Percentiles rank a stretch among this genome's conserved stretches.
These are phyloP conservation scores for Dothideomycetidae sp. DNA, from an alignment of 2,329 filamentous ascomycete genomes.

Conservation along the genomic window DNA sequence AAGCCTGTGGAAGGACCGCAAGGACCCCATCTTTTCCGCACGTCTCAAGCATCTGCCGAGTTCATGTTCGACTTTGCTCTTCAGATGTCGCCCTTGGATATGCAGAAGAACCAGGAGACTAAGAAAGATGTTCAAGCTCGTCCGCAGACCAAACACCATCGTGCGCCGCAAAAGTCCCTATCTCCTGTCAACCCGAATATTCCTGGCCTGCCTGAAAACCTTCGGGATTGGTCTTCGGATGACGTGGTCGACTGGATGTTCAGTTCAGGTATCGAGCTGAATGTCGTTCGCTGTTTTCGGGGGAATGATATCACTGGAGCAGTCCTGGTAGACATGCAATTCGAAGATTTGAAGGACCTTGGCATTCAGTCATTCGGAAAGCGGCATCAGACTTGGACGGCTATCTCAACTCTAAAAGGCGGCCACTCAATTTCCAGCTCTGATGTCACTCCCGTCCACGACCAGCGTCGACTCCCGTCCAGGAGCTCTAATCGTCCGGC, in stretches of 20 bases:
- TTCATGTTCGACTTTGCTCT: constrained; percentile 39
- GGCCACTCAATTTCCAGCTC: constrained; percentile 30
- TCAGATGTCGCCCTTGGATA: constrained; percentile 59
- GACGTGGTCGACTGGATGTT: constrained; percentile 81
- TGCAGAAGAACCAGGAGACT: constrained; percentile 31
- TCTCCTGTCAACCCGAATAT: constrained; percentile 9
- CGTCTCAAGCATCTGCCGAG: constrained; percentile 46
- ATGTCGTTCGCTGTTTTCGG: constrained; percentile 69
- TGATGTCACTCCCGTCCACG: constrained; percentile 34
- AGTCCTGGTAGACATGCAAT: constrained; percentile 79
- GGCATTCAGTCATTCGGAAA: constrained; percentile 72
- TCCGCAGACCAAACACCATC: constrained; percentile 28
- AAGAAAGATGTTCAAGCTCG: constrained; percentile 29
- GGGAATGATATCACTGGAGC: constrained; percentile 84
- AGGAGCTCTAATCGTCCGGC: constrained; percentile 26
- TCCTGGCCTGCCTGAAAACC: constrained; percentile 22
- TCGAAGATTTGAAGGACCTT: constrained; percentile 72
- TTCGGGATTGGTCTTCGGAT: constrained; percentile 56
- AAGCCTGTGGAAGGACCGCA: constrained; percentile 65
- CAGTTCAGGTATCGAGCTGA: constrained; percentile 62
- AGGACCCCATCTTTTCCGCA: constrained; percentile 76
- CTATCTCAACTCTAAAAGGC: constrained; percentile 54
- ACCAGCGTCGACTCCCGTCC: constrained; percentile 32
- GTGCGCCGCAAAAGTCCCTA: constrained; percentile 11
- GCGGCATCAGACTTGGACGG: constrained; percentile 64